Evolutionary conservation across 768 basidiomycete genomes (phyloP), one percentile per base, ranked within the genome.

Genomic region (Pleurotus pulmonarius): DNA sequence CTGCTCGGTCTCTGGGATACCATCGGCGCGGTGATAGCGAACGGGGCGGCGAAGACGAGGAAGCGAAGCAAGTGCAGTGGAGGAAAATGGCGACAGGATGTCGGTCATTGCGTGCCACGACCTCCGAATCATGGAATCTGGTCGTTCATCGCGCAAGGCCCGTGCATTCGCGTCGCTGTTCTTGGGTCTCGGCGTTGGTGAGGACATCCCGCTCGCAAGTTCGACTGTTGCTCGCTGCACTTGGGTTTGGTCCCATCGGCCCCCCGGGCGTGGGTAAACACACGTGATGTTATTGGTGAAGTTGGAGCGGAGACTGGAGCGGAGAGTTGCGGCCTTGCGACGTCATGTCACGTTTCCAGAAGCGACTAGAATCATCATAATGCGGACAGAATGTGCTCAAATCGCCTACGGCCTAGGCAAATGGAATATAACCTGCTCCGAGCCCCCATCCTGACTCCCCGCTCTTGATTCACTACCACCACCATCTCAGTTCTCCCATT

Each of bases 1-100:
- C 51, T 72, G 70, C 20, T 74, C 70, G 0, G 80, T 79, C 20
- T 87, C 82, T 0, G 90, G 90, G 41, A 91, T 90, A 60, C 79
- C 79, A 67, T 93, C 89, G 5, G 86, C 79, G 39, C 91, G 85
- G 6, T 81, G 81, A 65, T 91, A 89, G 3, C 79, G 72, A 11
- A 60, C 67, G 3, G 81, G 82, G 4, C 80, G 68, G 25, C 65
- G 64, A 8, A 76, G 62, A 4, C 24, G 39, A 2, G 82, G 82
- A 12, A 83, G 73, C 1, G 74, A 69, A 4, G 78, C 75, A 3
- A 83, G 70, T 0, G 90, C 90, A 0, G 81, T 70, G 1, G 83
- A 72, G 1, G 90, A 90, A 70, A 92, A 92, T 0, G 91, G 91
- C 2, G 76, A 75, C 46, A 86, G 64, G 12, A 82, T 53, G 48